Evolutionary conservation across 2,329 filamentous ascomycete species (phyloP).

Genomic region (Septoria petroselini): DNA sequence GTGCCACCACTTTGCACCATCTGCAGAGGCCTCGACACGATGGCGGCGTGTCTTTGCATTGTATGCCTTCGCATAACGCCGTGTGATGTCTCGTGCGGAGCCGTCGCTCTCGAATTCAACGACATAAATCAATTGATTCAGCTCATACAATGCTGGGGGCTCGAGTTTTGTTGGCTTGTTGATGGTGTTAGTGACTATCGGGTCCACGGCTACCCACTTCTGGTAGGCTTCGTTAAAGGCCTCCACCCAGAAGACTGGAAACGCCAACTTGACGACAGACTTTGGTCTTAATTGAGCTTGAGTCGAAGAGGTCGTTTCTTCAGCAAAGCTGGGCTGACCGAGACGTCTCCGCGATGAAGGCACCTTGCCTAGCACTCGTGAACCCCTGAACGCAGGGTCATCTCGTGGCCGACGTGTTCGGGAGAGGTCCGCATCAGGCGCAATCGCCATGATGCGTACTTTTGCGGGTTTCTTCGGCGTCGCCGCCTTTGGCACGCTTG

Average conservation of each 20-base stretch:
- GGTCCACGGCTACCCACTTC: slow-evolving; percentile 88
- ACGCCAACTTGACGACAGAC: slow-evolving; percentile 64
- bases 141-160: slow-evolving; percentile 71
- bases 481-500: slow-evolving; percentile 46
- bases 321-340: slow-evolving; percentile 34
- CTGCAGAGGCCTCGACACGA: slow-evolving; percentile 67
- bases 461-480: slow-evolving; percentile 44
- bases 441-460: slow-evolving; percentile 37
- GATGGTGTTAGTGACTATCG: slow-evolving; percentile 75
- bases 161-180: slow-evolving; percentile 75
- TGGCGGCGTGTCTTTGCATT: slow-evolving; percentile 82
- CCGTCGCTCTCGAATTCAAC: slow-evolving; percentile 81
- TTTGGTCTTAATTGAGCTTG: slow-evolving; percentile 37
- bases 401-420: slow-evolving; percentile 25
- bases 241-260: slow-evolving; percentile 93
- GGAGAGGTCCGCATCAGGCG: slow-evolving; percentile 21
- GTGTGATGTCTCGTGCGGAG: slow-evolving; percentile 77
- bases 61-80: slow-evolving; percentile 81
- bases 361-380: slow-evolving; percentile 27
- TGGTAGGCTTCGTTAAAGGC: slow-evolving; percentile 80
- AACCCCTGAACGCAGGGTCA: slow-evolving; percentile 26
- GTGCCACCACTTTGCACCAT: slow-evolving; percentile 57
- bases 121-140: slow-evolving; percentile 78
- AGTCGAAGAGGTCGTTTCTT: slow-evolving; percentile 3
- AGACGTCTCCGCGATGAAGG: slow-evolving; percentile 35